Percentiles rank a stretch among this genome's conserved stretches.
Conservation (phyloP, 2,329 filamentous ascomycete genomes). For the Aspergillus brasiliensis region DNA sequence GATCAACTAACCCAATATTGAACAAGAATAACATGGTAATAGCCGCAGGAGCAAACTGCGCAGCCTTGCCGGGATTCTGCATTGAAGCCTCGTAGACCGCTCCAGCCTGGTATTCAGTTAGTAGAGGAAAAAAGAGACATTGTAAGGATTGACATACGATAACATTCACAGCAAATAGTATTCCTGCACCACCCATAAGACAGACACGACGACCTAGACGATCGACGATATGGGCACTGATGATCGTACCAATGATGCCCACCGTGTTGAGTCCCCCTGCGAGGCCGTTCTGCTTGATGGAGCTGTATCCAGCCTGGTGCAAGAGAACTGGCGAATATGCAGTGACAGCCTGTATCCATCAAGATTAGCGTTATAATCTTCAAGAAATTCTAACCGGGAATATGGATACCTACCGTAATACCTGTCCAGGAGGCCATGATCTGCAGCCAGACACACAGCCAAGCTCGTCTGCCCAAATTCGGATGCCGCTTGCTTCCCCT, state of each 20-base stretch:
- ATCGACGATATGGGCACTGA: slow-evolving; percentile 55
- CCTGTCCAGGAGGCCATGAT: slow-evolving; percentile 51
- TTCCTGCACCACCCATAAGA: slow-evolving; percentile 43
- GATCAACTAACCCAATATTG: slow-evolving; percentile 28
- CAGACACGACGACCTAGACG: slow-evolving; percentile 49
- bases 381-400: too few relatives aligned
- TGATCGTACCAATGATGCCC: slow-evolving; percentile 55
- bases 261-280: slow-evolving; percentile 56
- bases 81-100: slow-evolving; percentile 47
- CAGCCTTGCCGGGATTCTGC: slow-evolving; percentile 37
- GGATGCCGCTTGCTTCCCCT: slow-evolving; percentile 31
- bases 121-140: too few relatives aligned
- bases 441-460: slow-evolving; percentile 49
- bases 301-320: slow-evolving; percentile 40
- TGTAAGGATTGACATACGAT: too few relatives aligned
- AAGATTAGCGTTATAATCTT: too few relatives aligned
- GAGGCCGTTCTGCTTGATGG: slow-evolving; percentile 48
- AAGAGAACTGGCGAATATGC: slow-evolving; percentile 36
- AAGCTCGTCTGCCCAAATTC: slow-evolving; percentile 45
- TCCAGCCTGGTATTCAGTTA: too few relatives aligned
- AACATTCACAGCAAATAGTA: too few relatives aligned
- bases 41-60: slow-evolving; percentile 48
- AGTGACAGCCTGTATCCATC: slow-evolving; percentile 43
- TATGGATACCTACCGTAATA: slow-evolving; percentile 46
- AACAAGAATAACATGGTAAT: slow-evolving; percentile 53